phyloP scores from a whole-genome alignment of 2,329 filamentous ascomycete species.

The Chaetomium strumarium region DNA sequence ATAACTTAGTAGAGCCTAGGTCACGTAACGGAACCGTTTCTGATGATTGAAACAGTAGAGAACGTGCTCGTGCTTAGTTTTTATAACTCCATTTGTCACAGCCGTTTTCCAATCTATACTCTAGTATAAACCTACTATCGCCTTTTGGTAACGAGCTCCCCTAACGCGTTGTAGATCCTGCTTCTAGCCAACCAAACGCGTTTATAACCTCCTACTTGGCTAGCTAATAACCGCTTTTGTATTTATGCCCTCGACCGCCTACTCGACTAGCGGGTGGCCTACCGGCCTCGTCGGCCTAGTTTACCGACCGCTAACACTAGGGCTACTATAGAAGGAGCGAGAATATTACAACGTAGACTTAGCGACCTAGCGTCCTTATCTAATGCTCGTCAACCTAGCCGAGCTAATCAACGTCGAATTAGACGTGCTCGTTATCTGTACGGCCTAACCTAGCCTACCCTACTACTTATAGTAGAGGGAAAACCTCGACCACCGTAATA shows the following conservation, averaged over 20 bases:
- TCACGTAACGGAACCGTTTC: no score
- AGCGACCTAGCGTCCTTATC: slow-evolving; percentile 5
- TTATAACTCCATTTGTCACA: no score
- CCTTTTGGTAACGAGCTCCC: no score
- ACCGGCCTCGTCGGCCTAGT: background rate
- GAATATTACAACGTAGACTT: slow-evolving; percentile 2
- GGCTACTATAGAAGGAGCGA: slow-evolving; percentile 7
- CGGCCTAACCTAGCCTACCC: slow-evolving; percentile 7
- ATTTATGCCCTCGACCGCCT: no score
- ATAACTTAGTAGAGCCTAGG: no score
- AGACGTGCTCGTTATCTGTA: slow-evolving; percentile 3
- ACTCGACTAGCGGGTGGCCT: no score
- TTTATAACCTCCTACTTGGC: slow-evolving; percentile 2
- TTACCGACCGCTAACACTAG: background rate
- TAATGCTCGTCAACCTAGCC: slow-evolving; percentile 6
- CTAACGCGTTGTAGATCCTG: background rate
- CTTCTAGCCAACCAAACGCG: no score
- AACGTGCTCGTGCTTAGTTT: no score
- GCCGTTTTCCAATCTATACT: no score
- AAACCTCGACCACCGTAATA: slow-evolving; percentile 6
- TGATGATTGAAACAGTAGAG: no score
- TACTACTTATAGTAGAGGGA: slow-evolving; percentile 4
- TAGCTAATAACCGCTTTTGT: slow-evolving; percentile 1
- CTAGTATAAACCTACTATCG: no score
- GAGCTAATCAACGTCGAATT: slow-evolving; percentile 7